Conservation (phyloP, 306 rosid genomes). For the Quercus engelmannii region DNA sequence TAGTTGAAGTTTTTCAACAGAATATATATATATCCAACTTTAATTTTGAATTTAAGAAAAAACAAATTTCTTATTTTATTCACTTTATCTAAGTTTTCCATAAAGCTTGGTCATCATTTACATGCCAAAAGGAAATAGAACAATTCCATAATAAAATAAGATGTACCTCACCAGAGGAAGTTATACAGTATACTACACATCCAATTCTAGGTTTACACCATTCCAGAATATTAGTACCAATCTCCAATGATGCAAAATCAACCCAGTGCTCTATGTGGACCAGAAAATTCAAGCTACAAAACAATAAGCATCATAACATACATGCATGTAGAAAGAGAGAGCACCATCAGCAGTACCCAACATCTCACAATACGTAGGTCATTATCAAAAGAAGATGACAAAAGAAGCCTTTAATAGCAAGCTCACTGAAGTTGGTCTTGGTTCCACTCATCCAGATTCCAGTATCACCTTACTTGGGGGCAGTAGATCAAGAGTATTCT, state of each 20-base stretch:
- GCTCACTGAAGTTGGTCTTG: slow-evolving; percentile 44
- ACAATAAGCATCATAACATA: slow-evolving; percentile 28
- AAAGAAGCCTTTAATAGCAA: slow-evolving; percentile 68
- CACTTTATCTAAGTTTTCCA: too few relatives aligned
- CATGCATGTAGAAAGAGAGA: neutral
- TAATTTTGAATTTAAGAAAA: too few relatives aligned
- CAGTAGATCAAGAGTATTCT: slow-evolving; percentile 48
- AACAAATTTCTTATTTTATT: too few relatives aligned
- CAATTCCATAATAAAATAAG: neutral
- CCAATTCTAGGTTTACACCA: slow-evolving; percentile 53
- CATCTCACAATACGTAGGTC: slow-evolving; percentile 24
- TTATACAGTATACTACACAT: slow-evolving; percentile 9
- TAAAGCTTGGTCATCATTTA: too few relatives aligned
- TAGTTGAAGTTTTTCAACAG: too few relatives aligned
- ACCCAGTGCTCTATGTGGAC: slow-evolving; percentile 78
- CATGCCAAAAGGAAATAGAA: slow-evolving; percentile 15
- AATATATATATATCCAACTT: too few relatives aligned
- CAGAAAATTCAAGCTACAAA: slow-evolving; percentile 10
- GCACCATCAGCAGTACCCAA: neutral
- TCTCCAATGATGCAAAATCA: slow-evolving; percentile 67
- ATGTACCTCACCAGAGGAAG: slow-evolving; percentile 61
- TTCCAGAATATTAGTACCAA: slow-evolving; percentile 34
- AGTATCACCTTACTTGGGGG: too few relatives aligned
- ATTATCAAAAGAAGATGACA: slow-evolving; percentile 23
- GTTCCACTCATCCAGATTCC: too few relatives aligned